These are phyloP conservation scores for Allomyces javanicus DNA, from an alignment of 192 early-diverging fungal species.

Conservation along the genomic window DNA sequence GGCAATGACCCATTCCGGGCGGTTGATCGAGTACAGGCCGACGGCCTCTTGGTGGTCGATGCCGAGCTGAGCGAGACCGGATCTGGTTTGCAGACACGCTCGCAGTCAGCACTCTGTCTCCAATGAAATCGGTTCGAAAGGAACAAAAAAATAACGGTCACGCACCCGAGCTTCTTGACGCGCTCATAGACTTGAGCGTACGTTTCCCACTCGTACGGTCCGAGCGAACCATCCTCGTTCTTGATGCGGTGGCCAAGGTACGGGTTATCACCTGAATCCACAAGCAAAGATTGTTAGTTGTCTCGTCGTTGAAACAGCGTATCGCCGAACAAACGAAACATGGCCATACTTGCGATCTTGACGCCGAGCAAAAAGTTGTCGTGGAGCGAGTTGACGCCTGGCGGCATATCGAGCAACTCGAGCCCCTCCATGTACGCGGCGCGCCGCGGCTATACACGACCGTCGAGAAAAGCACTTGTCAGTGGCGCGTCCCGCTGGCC, in stretches of 20 bases:
- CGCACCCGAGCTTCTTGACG: conserved; percentile 36
- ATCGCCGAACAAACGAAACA: too few relatives aligned
- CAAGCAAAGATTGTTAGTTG: not conserved
- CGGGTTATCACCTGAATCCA: conserved; percentile 14
- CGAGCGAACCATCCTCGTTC: conserved; percentile 30
- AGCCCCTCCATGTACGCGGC: too few relatives aligned
- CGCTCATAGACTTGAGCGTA: conserved; percentile 36
- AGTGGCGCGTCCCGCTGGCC: too few relatives aligned
- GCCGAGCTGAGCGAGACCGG: conserved; percentile 21
- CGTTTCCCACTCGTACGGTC: conserved; percentile 44
- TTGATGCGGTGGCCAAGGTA: conserved; percentile 48
- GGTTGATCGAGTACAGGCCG: conserved; percentile 56
- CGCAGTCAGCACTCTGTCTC: not conserved
- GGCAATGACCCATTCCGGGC: conserved; percentile 55
- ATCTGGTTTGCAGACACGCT: not conserved
- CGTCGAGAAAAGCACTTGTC: too few relatives aligned
- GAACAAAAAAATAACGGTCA: not conserved
- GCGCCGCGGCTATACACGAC: too few relatives aligned
- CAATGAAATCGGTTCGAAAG: not conserved
- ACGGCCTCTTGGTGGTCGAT: conserved; percentile 17
- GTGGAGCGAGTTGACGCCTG: conserved; percentile 39
- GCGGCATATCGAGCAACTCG: too few relatives aligned
- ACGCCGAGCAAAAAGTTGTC: conserved; percentile 58
- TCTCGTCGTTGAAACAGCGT: not conserved
- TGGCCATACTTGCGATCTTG: conserved; percentile 26